phyloP scores from a whole-genome alignment of 164 flowering plant species.

The Buxus sempervirens region DNA sequence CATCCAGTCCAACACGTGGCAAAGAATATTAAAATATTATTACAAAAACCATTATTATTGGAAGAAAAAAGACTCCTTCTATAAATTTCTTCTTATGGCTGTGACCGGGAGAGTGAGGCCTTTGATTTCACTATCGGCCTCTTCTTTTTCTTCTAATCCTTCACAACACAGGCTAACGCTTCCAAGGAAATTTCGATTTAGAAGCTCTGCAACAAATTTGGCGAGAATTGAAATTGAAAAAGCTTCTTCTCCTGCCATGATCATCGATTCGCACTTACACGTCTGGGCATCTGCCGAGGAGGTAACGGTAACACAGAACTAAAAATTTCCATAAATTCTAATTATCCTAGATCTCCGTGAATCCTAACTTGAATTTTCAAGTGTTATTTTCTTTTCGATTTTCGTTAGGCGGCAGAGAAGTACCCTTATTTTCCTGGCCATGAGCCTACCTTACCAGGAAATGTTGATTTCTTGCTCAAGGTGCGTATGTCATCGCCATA shows the following conservation, averaged over 20 bases:
- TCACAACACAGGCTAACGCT: not conserved
- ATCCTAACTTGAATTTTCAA: not conserved
- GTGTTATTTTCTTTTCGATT: not conserved
- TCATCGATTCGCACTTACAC: conserved; percentile 83
- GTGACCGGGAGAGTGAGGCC: too few species aligned
- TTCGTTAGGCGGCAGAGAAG: conserved; percentile 51
- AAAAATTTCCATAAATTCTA: not conserved
- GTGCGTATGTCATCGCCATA: conserved; percentile 23
- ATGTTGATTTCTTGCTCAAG: conserved; percentile 69
- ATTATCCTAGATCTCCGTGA: not conserved
- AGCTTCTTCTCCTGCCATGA: conserved; percentile 24
- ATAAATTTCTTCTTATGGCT: too few species aligned
- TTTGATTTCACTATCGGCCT: conserved; percentile 1
- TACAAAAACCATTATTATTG: too few species aligned
- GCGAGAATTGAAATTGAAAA: conserved; percentile 11
- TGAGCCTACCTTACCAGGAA: conserved; percentile 76
- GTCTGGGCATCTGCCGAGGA: conserved; percentile 91
- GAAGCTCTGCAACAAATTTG: conserved; percentile 25
- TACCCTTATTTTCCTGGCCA: conserved; percentile 87
- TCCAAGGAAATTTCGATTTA: conserved; percentile 8
- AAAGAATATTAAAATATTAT: too few species aligned
- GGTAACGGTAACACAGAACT: conserved; percentile 49
- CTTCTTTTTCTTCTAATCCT: not conserved
- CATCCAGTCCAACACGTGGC: too few species aligned
- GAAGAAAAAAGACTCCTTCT: too few species aligned